These are phyloP conservation scores for Powellomyces hirtus DNA, from an alignment of 192 early-diverging fungal species.

Conservation along the genomic window DNA sequence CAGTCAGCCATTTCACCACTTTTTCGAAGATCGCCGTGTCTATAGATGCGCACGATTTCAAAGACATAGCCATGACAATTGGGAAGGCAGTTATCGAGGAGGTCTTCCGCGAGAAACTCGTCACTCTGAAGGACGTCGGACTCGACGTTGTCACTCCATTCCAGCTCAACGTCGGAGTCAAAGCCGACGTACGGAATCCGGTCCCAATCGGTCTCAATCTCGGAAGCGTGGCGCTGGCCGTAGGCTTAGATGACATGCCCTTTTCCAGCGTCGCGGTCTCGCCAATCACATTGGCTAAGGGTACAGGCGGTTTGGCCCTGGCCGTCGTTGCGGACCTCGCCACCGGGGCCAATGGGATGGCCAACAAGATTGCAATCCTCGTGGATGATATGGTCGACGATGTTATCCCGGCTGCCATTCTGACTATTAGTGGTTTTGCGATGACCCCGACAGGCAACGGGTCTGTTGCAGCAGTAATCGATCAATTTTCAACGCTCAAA, in stretches of 20 bases:
- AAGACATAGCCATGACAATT: background rate
- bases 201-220: background rate
- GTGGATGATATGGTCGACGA: background rate
- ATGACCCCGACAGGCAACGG: background rate
- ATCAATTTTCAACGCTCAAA: background rate
- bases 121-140: background rate
- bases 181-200: background rate
- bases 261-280: background rate
- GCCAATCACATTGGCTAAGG: background rate
- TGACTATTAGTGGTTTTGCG: background rate
- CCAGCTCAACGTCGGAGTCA: background rate
- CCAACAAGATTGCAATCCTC: background rate
- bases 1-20: background rate
- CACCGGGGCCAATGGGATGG: background rate
- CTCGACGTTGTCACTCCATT: background rate
- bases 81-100: background rate
- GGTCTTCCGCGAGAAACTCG: background rate
- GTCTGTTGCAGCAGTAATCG: background rate
- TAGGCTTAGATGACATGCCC: background rate
- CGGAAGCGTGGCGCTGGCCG: background rate
- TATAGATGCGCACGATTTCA: background rate
- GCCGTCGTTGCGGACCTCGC: background rate
- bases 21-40: background rate
- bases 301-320: background rate
- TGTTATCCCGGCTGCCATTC: background rate